These are phyloP conservation scores for Ciborinia camelliae DNA, from an alignment of 2,329 filamentous ascomycete species.

Conservation along the genomic window DNA sequence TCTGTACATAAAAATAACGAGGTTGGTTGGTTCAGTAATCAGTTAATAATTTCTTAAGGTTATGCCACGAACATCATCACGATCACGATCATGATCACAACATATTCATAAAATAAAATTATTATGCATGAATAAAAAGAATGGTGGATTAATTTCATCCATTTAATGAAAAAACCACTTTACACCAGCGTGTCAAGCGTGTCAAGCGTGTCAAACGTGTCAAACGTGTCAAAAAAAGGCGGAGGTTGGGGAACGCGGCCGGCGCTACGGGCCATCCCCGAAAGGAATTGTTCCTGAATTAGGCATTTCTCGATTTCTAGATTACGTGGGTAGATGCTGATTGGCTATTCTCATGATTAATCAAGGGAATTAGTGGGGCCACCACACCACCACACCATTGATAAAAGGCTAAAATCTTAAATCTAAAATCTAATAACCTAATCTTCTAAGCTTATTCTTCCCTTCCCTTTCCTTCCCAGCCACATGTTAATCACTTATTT, in stretches of 20 bases:
- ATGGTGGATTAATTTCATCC: neutral
- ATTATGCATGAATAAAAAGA: neutral
- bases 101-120: neutral
- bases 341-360: neutral
- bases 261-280: neutral
- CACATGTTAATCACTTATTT: constrained; percentile 17
- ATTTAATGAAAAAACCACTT: neutral
- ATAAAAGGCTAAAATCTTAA: neutral
- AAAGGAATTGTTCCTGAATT: constrained; percentile 1
- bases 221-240: neutral
- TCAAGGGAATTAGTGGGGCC: neutral
- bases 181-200: neutral
- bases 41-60: too few species aligned
- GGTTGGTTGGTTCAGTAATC: neutral
- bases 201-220: too few species aligned
- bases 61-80: neutral
- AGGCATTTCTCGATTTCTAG: neutral
- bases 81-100: too few species aligned
- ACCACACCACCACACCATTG: too few species aligned
- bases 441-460: neutral
- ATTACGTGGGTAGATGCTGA: neutral
- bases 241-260: constrained; percentile 12
- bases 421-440: neutral
- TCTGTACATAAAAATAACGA: neutral
- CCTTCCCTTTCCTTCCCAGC: constrained; percentile 9